phyloP scores from a whole-genome alignment of 805 yeast species.

The Lachancea cidri region DNA sequence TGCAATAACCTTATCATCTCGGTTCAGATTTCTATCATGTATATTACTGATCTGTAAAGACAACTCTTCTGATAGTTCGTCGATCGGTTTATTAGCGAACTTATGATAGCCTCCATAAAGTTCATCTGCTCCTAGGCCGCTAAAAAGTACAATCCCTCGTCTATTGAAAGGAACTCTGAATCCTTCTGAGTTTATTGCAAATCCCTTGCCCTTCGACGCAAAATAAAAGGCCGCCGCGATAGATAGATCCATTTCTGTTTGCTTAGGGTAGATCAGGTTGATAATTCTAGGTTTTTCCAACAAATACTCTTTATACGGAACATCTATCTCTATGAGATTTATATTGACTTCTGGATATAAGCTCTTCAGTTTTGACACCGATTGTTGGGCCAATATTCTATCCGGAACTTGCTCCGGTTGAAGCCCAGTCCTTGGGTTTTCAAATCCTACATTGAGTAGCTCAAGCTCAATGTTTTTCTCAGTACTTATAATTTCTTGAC shows the following conservation, averaged over 20 bases:
- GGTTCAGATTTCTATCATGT: conserved; percentile 73
- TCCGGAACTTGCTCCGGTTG: conserved; percentile 75
- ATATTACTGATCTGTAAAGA: conserved; percentile 66
- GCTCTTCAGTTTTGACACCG: conserved; percentile 48
- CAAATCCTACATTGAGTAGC: conserved; percentile 87
- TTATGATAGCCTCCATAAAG: conserved; percentile 93
- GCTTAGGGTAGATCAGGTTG: conserved; percentile 71
- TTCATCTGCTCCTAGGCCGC: conserved; percentile 98
- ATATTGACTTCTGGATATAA: conserved; percentile 41
- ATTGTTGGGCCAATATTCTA: conserved; percentile 62
- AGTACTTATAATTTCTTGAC: conserved; percentile 25
- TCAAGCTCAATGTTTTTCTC: conserved; percentile 42
- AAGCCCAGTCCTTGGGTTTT: conserved; percentile 71
- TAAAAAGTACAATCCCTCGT: conserved; percentile 63
- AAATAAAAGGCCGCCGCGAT: conserved; percentile 94
- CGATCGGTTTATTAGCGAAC: conserved; percentile 47
- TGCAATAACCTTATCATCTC: conserved; percentile 87
- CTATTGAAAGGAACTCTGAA: conserved; percentile 39
- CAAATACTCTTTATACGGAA: conserved; percentile 63
- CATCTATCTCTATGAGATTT: conserved; percentile 61
- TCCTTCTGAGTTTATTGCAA: conserved; percentile 14
- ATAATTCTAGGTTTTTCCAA: conserved; percentile 47
- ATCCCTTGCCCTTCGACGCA: conserved; percentile 63
- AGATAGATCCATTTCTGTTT: conserved; percentile 92
- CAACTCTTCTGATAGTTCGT: conserved; percentile 52